phyloP scores from a whole-genome alignment of 306 rosid species.

The Lathyrus sativus region DNA sequence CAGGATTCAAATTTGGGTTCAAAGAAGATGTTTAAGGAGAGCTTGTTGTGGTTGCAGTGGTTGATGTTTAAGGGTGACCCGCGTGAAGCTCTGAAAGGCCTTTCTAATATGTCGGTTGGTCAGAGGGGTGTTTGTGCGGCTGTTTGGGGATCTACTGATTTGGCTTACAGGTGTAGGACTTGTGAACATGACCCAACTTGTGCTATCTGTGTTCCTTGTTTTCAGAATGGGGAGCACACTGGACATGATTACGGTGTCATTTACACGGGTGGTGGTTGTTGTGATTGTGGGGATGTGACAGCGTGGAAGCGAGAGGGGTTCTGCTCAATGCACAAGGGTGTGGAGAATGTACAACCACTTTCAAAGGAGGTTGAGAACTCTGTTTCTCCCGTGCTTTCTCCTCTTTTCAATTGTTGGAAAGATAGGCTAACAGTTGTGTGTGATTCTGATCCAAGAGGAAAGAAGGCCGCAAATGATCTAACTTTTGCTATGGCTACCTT shows the following conservation, averaged over 20 bases:
- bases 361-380: conserved; percentile 57
- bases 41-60: conserved; percentile 89
- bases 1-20: conserved; percentile 47
- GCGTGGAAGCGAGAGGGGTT: conserved; percentile 98
- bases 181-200: conserved; percentile 94
- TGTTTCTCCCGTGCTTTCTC: conserved; percentile 70
- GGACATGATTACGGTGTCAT: conserved; percentile 85
- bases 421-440: conserved; percentile 51
- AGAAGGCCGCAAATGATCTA: conserved; percentile 69
- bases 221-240: conserved; percentile 80
- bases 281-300: conserved; percentile 97
- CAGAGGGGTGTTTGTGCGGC: conserved; percentile 94
- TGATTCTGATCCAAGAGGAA: conserved; percentile 45
- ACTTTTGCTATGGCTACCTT: conserved; percentile 77
- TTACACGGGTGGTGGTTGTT: conserved; percentile 88
- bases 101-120: conserved; percentile 63
- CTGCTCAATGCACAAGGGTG: conserved; percentile 91
- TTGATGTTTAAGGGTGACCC: conserved; percentile 95
- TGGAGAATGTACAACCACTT: conserved; percentile 83
- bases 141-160: conserved; percentile 84
- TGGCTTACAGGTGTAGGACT: conserved; percentile 88
- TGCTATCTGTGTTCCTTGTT: conserved; percentile 96
- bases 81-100: conserved; percentile 44
- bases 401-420: conserved; percentile 69
- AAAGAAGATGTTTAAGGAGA: conserved; percentile 55